Base-by-base conservation (phyloP, 1,284 basidiomycete genomes). In the Heterobasidion parviporum region DNA sequence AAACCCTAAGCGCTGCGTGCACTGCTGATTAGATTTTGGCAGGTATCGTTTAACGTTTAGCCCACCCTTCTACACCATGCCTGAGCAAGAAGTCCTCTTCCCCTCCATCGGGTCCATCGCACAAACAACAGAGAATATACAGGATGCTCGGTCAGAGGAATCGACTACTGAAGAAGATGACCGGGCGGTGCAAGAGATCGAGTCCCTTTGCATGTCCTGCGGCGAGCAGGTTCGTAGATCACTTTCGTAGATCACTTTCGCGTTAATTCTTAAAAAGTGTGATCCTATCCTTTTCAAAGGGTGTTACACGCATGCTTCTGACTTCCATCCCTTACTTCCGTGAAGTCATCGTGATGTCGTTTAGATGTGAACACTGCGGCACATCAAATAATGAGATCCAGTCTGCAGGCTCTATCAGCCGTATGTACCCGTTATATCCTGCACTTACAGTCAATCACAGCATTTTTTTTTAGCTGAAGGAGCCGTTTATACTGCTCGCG, bases 271-370 rank as follows among this genome's bases (percentile, higher is more conserved):
- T 71, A 69, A 50, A 41, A 38, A 72, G 54, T 34, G 52, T 33
- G 20, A 12, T 26, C 20, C 15, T 49, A 20, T 47, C 4, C 26
- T 26, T 18, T 56, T 45, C 32, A 1, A 63, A 97, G 88, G 97
- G 97, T 36, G 76, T 78, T n/a, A 99, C 97, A 0, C 79, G 94
- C 51, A 74, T 99, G 67, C 82, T 99, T 61, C 78, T 99, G 56
- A 99, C 96, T 1, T 87, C 88, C 16, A 99, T 99, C 57, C 97
- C 97, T 0, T 99, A 90, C 76, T 99, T 99, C 76, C 81, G 85
- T 56, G 92, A 99, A 72, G 89, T 99, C 56, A 91, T 99, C 64
- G 84, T 99, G 57, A 94, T 95, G 82, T 95, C 92, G 47, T 99
- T 99, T 76, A 81, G 83, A 57, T 99, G 97, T 70, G 91, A 96